These are phyloP conservation scores for Phytophthora quininea DNA, from an alignment of 352 stramenopile species.

Conservation along the genomic window DNA sequence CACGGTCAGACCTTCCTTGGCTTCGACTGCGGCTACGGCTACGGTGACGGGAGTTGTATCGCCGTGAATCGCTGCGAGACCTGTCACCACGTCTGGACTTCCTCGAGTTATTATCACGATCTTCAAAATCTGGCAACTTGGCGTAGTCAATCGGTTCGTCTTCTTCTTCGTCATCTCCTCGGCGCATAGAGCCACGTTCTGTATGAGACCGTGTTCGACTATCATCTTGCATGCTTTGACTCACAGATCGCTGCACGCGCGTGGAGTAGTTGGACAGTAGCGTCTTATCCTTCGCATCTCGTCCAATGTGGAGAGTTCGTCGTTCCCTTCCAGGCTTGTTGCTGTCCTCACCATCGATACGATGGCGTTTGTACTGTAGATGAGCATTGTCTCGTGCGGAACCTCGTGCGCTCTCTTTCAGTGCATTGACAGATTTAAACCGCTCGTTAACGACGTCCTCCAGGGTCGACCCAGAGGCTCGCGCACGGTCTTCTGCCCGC, in stretches of 20 bases:
- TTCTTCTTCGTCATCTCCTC: slow-evolving; percentile 41
- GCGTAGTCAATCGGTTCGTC: slow-evolving; percentile 83
- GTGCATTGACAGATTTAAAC: slow-evolving; percentile 57
- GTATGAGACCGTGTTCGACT: background rate
- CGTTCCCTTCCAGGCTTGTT: slow-evolving; percentile 12
- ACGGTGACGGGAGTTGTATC: slow-evolving; percentile 7
- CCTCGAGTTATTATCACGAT: slow-evolving; percentile 34
- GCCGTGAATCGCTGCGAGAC: slow-evolving; percentile 11
- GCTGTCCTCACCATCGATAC: slow-evolving; percentile 26
- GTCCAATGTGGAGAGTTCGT: slow-evolving; percentile 44
- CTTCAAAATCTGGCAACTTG: slow-evolving; percentile 75
- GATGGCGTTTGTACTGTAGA: slow-evolving; percentile 70
- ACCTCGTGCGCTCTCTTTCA: slow-evolving; percentile 57
- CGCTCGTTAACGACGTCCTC: slow-evolving; percentile 68
- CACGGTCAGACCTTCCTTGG: slow-evolving; percentile 21
- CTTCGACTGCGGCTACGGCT: slow-evolving; percentile 44
- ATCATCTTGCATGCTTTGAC: slow-evolving; percentile 35
- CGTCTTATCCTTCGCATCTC: slow-evolving; percentile 65
- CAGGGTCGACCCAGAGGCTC: slow-evolving; percentile 53
- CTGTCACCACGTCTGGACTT: slow-evolving; percentile 24
- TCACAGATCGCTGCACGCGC: slow-evolving; percentile 60
- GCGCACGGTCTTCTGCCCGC: slow-evolving; percentile 65
- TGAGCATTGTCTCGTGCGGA: slow-evolving; percentile 64
- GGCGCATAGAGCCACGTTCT: slow-evolving; percentile 9
- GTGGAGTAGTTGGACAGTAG: slow-evolving; percentile 68